Evolutionary conservation across 83 land plant genomes (phyloP).

Genomic region (Picea abies): DNA sequence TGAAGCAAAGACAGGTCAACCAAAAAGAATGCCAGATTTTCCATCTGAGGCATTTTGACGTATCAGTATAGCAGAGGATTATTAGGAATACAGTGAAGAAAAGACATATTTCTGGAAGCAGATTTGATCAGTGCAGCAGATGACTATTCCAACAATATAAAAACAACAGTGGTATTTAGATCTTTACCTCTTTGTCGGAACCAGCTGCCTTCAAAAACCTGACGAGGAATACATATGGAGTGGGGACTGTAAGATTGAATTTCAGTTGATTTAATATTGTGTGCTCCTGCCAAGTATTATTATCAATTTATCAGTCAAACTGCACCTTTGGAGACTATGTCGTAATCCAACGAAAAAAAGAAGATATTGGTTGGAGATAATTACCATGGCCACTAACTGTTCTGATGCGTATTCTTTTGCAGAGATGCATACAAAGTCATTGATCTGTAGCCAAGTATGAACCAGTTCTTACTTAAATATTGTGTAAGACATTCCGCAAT

Average conservation of each 20-base stretch:
- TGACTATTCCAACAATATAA: no score
- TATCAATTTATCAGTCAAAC: not conserved
- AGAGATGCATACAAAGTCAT: slow-evolving; percentile 39
- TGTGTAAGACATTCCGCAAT: no score
- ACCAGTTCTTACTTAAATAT: not conserved
- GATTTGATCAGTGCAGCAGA: no score
- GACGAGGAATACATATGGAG: no score
- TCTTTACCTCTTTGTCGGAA: slow-evolving; percentile 1
- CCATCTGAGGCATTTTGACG: slow-evolving; percentile 21
- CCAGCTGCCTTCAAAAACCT: no score
- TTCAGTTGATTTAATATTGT: no score
- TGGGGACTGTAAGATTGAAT: no score
- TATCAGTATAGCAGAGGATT: not conserved
- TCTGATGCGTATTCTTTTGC: slow-evolving; percentile 38
- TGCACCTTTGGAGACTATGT: not conserved
- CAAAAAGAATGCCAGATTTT: slow-evolving; percentile 40
- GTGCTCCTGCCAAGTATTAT: not conserved
- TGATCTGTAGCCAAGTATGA: slow-evolving; percentile 30
- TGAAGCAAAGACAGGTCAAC: slow-evolving; percentile 42
- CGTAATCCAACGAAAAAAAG: not conserved
- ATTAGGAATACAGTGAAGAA: not conserved
- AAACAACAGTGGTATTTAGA: not conserved
- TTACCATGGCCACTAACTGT: slow-evolving; percentile 49
- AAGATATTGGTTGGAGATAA: not conserved
- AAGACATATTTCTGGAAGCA: no score